Percentiles rank a stretch among this genome's conserved stretches.
phyloP scores from a whole-genome alignment of 2,329 filamentous ascomycete genomes.

The Penicillium verrucosum region DNA sequence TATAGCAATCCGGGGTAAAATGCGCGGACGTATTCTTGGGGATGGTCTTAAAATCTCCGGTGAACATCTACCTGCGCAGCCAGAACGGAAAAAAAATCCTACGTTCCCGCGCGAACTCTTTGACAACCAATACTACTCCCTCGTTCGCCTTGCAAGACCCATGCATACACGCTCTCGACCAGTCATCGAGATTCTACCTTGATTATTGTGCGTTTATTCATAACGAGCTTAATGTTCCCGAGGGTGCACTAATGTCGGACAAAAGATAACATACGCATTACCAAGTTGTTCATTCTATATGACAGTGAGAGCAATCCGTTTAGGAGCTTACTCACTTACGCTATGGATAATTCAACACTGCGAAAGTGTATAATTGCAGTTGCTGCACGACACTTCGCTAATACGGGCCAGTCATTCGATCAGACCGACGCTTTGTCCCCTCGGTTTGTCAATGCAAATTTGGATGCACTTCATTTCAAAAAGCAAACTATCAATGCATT shows the following conservation, averaged over 20 bases:
- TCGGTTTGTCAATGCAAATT: slow-evolving; percentile 6
- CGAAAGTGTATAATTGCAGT: not conserved
- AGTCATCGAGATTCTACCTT: slow-evolving; percentile 28
- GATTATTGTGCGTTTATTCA: slow-evolving; percentile 30
- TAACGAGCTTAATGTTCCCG: not conserved
- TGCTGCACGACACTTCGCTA: not conserved
- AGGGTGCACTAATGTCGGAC: not conserved
- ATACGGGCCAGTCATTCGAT: not conserved
- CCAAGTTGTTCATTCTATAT: slow-evolving; percentile 28
- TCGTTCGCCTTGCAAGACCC: slow-evolving; percentile 17
- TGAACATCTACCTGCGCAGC: not conserved
- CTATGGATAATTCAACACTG: not conserved
- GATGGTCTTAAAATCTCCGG: not conserved
- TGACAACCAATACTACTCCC: slow-evolving; percentile 1
- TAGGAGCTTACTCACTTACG: not conserved
- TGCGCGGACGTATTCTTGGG: slow-evolving; percentile 23
- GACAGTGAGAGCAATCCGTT: slow-evolving; percentile 8
- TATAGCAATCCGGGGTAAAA: slow-evolving; percentile 32
- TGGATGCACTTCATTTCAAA: slow-evolving; percentile 25
- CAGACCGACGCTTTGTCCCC: not conserved
- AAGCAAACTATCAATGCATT: slow-evolving; percentile 17
- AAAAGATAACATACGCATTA: slow-evolving; percentile 33
- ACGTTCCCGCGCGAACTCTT: not conserved
- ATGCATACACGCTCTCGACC: not conserved
- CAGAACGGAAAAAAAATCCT: not conserved